Evolutionary conservation across 1,284 basidiomycete species (phyloP).

Genomic region (Marasmius fiardii): DNA sequence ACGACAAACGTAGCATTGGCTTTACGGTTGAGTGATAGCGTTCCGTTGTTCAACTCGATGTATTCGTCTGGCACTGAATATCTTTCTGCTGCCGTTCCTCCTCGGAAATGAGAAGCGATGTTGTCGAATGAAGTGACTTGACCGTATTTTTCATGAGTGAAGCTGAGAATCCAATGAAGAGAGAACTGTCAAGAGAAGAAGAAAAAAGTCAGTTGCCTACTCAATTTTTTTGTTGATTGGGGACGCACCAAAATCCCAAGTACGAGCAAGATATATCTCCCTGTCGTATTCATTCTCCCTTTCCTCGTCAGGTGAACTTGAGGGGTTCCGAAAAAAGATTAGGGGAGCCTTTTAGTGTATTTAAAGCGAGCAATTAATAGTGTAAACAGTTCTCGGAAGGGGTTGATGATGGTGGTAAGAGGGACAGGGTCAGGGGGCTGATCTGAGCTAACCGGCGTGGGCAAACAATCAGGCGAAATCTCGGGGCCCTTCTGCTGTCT

Average conservation of each 20-base stretch:
- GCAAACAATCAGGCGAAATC: background rate
- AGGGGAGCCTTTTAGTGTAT: too few relatives aligned
- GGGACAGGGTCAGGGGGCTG: too few relatives aligned
- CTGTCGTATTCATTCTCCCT: background rate
- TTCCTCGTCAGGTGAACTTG: background rate
- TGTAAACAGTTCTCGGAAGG: background rate
- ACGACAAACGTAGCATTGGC: conserved; percentile 45
- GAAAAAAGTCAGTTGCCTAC: background rate
- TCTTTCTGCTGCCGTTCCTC: conserved; percentile 1
- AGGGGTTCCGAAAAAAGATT: background rate
- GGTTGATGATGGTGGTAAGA: background rate
- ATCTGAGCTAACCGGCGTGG: background rate
- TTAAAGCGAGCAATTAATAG: too few relatives aligned
- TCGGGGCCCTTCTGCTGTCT: too few relatives aligned
- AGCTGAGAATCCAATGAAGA: conserved; percentile 10
- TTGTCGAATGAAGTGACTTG: conserved; percentile 19
- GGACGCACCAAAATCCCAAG: background rate
- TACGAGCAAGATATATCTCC: conserved; percentile 2
- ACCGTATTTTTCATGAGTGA: conserved; percentile 20
- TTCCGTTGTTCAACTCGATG: background rate
- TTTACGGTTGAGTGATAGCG: conserved; percentile 10
- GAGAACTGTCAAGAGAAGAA: background rate
- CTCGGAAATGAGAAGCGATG: conserved; percentile 9
- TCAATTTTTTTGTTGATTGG: too few relatives aligned
- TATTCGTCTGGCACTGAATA: conserved; percentile 10